These are phyloP conservation scores for Fusarium sp. DNA, from an alignment of 2,329 filamentous ascomycete genomes.

Conservation along the genomic window DNA sequence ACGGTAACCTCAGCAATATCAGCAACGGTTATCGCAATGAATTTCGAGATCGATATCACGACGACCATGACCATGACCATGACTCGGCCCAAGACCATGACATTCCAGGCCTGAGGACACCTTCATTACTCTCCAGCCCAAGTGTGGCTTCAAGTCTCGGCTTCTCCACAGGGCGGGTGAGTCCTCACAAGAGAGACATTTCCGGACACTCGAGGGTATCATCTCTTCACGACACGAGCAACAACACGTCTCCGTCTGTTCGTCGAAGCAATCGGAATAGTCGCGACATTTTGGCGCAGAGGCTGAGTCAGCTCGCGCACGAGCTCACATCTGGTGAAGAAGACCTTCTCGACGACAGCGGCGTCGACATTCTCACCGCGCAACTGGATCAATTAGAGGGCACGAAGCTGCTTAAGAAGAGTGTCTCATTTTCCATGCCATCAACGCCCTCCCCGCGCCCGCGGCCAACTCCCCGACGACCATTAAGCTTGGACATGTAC, in stretches of 20 bases:
- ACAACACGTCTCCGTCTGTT: slow-evolving; percentile 45
- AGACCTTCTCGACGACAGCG: slow-evolving; percentile 54
- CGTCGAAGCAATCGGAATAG: slow-evolving; percentile 36
- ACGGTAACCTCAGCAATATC: slow-evolving; percentile 21
- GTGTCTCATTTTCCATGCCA: slow-evolving; percentile 42
- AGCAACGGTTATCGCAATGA: slow-evolving; percentile 42
- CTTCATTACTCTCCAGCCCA: slow-evolving; percentile 52
- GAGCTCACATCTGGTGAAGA: slow-evolving; percentile 53
- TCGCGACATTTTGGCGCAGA: slow-evolving; percentile 59
- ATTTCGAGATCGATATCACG: slow-evolving; percentile 46
- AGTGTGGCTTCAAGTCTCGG: slow-evolving; percentile 53
- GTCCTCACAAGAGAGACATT: slow-evolving; percentile 51
- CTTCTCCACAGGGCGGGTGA: slow-evolving; percentile 50
- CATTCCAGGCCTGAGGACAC: slow-evolving; percentile 45
- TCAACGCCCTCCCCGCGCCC: slow-evolving; percentile 40
- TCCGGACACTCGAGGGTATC: slow-evolving; percentile 43
- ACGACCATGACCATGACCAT: slow-evolving; percentile 46
- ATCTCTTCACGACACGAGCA: slow-evolving; percentile 40
- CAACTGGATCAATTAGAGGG: slow-evolving; percentile 54
- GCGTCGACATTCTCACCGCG: slow-evolving; percentile 55
- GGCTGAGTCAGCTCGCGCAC: slow-evolving; percentile 56
- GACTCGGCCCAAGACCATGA: slow-evolving; percentile 41
- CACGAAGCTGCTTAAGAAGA: slow-evolving; percentile 41
- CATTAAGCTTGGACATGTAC: slow-evolving; percentile 46
- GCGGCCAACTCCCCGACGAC: slow-evolving; percentile 33